Conservation (phyloP, 192 early-diverging fungal genomes). For the Pilaira anomala region DNA sequence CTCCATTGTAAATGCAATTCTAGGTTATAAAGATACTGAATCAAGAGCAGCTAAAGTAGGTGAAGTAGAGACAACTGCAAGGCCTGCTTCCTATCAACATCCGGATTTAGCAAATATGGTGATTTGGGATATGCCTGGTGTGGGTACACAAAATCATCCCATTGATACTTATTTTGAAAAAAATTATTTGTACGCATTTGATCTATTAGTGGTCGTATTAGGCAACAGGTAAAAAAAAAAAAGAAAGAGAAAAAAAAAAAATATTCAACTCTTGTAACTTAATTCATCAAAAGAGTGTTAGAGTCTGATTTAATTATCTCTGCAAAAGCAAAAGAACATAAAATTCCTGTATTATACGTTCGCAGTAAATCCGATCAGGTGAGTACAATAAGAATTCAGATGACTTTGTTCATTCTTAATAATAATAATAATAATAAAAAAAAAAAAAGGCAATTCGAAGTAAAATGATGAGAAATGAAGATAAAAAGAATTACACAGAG, state of each 20-base stretch:
- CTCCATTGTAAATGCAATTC: slow-evolving; percentile 38
- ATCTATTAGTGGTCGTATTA: slow-evolving; percentile 34
- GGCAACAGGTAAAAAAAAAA: slow-evolving; percentile 32
- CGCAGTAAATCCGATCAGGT: slow-evolving; percentile 34
- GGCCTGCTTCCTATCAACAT: slow-evolving; percentile 29
- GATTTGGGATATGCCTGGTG: slow-evolving; percentile 40
- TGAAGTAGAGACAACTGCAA: slow-evolving; percentile 34
- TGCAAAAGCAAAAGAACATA: slow-evolving; percentile 23
- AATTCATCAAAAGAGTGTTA: too few species aligned
- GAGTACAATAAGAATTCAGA: not conserved
- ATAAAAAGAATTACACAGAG: not conserved
- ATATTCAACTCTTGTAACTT: too few species aligned
- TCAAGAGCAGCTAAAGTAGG: slow-evolving; percentile 28
- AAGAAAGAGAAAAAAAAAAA: not conserved
- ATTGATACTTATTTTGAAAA: slow-evolving; percentile 39
- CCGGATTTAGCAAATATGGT: slow-evolving; percentile 35
- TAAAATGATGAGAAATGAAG: slow-evolving; percentile 3
- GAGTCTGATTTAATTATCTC: slow-evolving; percentile 22
- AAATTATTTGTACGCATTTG: slow-evolving; percentile 39
- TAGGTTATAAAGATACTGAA: slow-evolving; percentile 28
- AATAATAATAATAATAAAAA: not conserved
- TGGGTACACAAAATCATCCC: slow-evolving; percentile 31
- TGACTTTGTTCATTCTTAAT: not conserved
- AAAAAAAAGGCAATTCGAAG: not conserved
- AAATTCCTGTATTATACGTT: slow-evolving; percentile 29